Conservation (phyloP, 164 flowering plant species). For the Magnolia changhungtana region DNA sequence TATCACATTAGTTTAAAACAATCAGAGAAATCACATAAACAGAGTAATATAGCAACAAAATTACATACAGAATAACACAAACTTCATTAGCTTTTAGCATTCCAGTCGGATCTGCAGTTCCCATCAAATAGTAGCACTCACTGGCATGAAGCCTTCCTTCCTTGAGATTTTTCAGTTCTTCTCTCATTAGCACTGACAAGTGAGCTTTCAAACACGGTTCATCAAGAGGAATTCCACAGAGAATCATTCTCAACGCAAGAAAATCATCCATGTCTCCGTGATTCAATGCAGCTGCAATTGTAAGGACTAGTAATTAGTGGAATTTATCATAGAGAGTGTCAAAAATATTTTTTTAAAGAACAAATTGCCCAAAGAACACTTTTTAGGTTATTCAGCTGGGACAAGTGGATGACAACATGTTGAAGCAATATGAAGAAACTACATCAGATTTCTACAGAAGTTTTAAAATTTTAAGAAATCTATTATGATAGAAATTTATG, state of each 20-base stretch:
- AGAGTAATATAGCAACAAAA: not conserved
- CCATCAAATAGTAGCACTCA: conserved; percentile 74
- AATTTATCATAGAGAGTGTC: not conserved
- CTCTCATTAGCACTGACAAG: conserved; percentile 33
- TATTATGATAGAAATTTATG: not conserved
- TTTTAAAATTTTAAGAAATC: too few relatives aligned
- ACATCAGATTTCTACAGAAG: not conserved
- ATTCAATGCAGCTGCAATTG: conserved; percentile 45
- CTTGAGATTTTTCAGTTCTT: conserved; percentile 50
- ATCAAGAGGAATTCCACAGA: conserved; percentile 67
- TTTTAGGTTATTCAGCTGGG: not conserved
- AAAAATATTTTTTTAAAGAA: too few relatives aligned
- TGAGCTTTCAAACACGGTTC: conserved; percentile 59
- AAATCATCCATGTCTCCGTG: conserved; percentile 52
- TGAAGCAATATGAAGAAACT: not conserved
- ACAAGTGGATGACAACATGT: not conserved
- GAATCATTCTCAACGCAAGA: conserved; percentile 49
- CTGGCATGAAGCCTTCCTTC: conserved; percentile 56
- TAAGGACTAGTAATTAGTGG: not conserved
- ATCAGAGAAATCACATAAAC: too few relatives aligned
- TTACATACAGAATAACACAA: conserved; percentile 75
- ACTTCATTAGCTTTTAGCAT: conserved; percentile 56
- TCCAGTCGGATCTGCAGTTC: conserved; percentile 85
- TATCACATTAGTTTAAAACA: not conserved
- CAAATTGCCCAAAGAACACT: too few relatives aligned